Base-by-base conservation (phyloP, 805 yeast genomes). In the Cyberlindnera meyerae region DNA sequence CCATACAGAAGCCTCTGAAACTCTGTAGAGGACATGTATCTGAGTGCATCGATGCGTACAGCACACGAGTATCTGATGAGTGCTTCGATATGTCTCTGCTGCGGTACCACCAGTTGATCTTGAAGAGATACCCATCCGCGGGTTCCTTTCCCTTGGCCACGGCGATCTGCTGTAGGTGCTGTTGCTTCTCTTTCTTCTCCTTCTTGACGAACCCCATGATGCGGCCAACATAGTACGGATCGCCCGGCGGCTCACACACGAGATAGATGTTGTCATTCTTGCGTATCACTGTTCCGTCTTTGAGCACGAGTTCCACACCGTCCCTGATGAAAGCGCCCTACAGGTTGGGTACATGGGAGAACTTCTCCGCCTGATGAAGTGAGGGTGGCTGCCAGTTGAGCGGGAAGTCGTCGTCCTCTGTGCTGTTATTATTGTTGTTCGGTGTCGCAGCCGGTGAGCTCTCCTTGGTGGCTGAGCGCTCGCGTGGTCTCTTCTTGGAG, bases 201-300 rank as follows among this genome's bases (percentile, higher is more conserved):
- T 65, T 70, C 34, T 58, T 58, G 4, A 66, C 68, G 47, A 88
- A 86, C 12, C 89, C 93, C 68, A 85, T 73, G 27, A 90, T 70
- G 28, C 90, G 68, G 1, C 94, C 97, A 29, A 93, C 73, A 51
- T 87, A 85, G 64, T 83, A 93, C 0, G 97, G 97, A 51, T 87
- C 96, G 2, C 95, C 93, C 0, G 96, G 87, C 1, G 96, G 96
- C 57, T 87, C 96, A 44, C 93, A 77, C 11, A 89, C 71, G 78
- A 89, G 77, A 55, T 83, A 88, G 8, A 88, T 80, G 41, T 69
- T 77, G 39, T 88, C 95, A 36, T 62, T 52, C 27, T 52, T 45
- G 30, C 47, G 47, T 8, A 65, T 24, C 3, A 27, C 25, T 18
- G 39, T 17, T 32, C 57, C 59, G 22, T 49, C 43, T 24, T 35